These are phyloP conservation scores for Hansenula lynferdii DNA, from an alignment of 1,139 yeast genomes.

Conservation along the genomic window DNA sequence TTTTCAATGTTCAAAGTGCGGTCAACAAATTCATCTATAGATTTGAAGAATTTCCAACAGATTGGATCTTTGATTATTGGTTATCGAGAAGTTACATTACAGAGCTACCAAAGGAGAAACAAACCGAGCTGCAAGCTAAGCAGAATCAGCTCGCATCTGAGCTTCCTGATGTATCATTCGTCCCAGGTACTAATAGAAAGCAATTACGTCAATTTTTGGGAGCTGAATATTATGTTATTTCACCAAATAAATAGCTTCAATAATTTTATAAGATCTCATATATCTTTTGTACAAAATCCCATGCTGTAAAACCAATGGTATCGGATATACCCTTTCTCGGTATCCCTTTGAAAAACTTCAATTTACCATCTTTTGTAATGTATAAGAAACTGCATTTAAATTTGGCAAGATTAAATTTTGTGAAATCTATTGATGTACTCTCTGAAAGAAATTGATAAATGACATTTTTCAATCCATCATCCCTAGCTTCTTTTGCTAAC, in stretches of 20 bases:
- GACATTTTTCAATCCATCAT: conserved; percentile 4
- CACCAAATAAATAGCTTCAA: conserved; percentile 1
- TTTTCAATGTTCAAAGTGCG: conserved; percentile 13
- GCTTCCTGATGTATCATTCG: conserved; percentile 6
- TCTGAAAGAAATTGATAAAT: conserved; percentile 11
- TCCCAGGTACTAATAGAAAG: conserved; percentile 3
- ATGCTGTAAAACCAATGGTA: conserved; percentile 17
- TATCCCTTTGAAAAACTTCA: conserved; percentile 15
- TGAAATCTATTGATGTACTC: conserved; percentile 17
- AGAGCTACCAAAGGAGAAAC: conserved; percentile 35
- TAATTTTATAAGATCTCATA: conserved; percentile 4
- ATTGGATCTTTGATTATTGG: conserved; percentile 48
- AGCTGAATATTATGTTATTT: conserved; percentile 16
- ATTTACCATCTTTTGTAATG: conserved; percentile 17
- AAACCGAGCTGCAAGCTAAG: conserved; percentile 27
- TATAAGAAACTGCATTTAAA: conserved; percentile 15
- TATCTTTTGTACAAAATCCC: conserved; percentile 19
- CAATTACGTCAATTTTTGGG: conserved; percentile 18
- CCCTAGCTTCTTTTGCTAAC: conserved; percentile 4
- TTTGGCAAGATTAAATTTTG: conserved; percentile 11
- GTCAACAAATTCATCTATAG: conserved; percentile 31
- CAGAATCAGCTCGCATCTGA: conserved; percentile 25
- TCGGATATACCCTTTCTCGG: conserved; percentile 16
- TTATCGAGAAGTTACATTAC: conserved; percentile 56
- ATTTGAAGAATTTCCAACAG: conserved; percentile 27